phyloP scores from a whole-genome alignment of 768 basidiomycete genomes.

The Boletus pseudopeckii region DNA sequence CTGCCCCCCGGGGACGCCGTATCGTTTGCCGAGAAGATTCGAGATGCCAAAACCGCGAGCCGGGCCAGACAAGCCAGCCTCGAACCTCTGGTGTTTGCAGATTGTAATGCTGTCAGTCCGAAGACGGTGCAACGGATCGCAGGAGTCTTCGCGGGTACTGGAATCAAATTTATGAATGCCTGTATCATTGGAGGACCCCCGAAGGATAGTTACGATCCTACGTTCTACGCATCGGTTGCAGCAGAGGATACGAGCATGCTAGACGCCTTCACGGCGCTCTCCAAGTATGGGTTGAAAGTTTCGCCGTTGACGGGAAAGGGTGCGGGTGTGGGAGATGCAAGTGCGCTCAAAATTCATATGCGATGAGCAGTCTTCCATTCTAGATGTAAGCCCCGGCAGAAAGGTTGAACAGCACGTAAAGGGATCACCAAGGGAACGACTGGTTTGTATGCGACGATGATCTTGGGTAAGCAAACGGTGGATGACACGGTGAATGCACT shows the following conservation, averaged over 20 bases:
- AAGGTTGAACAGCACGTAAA: conserved; percentile 18
- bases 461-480: conserved; percentile 40
- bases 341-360: conserved; percentile 63
- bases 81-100: conserved; percentile 40
- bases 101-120: conserved; percentile 59
- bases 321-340: conserved; percentile 52
- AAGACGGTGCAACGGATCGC: conserved; percentile 48
- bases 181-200: conserved; percentile 59
- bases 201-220: conserved; percentile 44
- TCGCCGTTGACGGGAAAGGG: conserved; percentile 45
- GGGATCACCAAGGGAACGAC: conserved; percentile 55
- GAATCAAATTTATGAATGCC: conserved; percentile 50
- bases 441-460: conserved; percentile 53
- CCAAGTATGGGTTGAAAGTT: conserved; percentile 44
- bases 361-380: conserved; percentile 36
- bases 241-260: conserved; percentile 31
- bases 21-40: conserved; percentile 39
- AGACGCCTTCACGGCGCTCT: conserved; percentile 39
- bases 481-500: not conserved
- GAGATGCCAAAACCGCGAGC: not conserved
- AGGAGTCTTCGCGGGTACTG: conserved; percentile 37
- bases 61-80: not conserved
- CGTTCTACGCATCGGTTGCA: conserved; percentile 51
- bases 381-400: not conserved
- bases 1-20: conserved; percentile 54